Evolutionary conservation across 805 yeast species (phyloP), one percentile per base, ranked within the genome.

Genomic region (Ascoidea asiatica): DNA sequence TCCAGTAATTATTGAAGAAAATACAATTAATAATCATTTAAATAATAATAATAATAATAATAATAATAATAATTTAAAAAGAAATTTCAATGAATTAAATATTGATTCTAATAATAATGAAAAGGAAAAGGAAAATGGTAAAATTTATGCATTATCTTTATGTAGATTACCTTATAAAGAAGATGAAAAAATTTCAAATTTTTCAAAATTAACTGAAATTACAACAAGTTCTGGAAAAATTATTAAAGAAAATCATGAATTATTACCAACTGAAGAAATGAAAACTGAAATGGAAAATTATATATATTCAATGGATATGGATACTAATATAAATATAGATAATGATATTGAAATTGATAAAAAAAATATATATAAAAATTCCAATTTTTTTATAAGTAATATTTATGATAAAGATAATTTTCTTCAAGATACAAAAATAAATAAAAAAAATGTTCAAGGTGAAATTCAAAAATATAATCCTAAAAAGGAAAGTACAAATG

Each of bases 151-250:
- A 0, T 67, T 85, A 44, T 60, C 72, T 1, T 56, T 79, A 50
- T 68, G 69, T 11, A 63, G 79, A 40, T 56, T 87, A 11, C 92
- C 95, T 1, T 84, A 73, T 58, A 70, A 72, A 39, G 95, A 85
- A 50, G 95, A 88, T 57, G 81, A 77, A 49, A 73, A 75, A 51
- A 65, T 77, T 15, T 75, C 88, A 2, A 67, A 66, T 20, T 73
- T 81, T 51, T 64, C 68, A 5, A 55, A 57, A 37, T 50, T 75
- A 21, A 53, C 59, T 7, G 57, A 64, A 4, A 46, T 66, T 13
- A 55, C 52, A 21, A 65, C 67, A 1, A 60, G 61, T 1, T 54
- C 61, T 48, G 56, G 60, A 38, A 50, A 48, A 48, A 51, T 53
- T 38, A 35, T 51, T 39, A 52, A 50, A 40, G 46, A 49, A 40